Conservation (phyloP, 2,329 filamentous ascomycete genomes). For the Cordyceps cateniannulata region DNA sequence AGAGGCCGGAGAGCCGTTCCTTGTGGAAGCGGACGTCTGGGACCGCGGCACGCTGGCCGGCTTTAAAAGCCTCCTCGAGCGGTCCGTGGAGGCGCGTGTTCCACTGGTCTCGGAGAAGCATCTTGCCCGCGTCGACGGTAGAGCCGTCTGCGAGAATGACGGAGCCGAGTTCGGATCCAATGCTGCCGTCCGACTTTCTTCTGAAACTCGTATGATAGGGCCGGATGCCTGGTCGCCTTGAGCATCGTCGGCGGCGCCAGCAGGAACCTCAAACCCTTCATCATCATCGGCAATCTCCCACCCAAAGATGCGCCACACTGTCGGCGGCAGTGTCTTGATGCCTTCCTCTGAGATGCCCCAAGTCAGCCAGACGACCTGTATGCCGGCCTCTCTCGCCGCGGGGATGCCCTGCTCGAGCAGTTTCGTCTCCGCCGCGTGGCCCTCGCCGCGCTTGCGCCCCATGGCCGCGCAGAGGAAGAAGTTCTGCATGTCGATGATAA, state of each 20-base stretch:
- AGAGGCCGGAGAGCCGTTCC: constrained; percentile 53
- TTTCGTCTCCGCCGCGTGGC: constrained; percentile 20
- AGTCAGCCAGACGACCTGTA: constrained; percentile 44
- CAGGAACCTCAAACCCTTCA: background rate
- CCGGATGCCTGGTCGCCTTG: background rate
- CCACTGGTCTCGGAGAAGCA: constrained; percentile 48
- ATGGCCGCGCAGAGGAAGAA: constrained; percentile 36
- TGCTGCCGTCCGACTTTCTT: constrained; percentile 1
- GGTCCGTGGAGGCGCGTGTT: constrained; percentile 46
- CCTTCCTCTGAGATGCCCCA: constrained; percentile 52
- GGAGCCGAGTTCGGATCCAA: constrained; percentile 39
- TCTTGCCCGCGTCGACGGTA: constrained; percentile 24
- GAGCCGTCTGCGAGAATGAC: constrained; percentile 20
- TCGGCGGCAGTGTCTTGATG: constrained; percentile 42
- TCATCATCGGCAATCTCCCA: constrained; percentile 3
- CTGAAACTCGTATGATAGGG: background rate
- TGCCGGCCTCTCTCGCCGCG: constrained; percentile 10
- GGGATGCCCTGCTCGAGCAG: constrained; percentile 11
- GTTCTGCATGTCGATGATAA: constrained; percentile 49
- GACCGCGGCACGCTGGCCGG: constrained; percentile 24
- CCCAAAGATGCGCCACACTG: constrained; percentile 41
- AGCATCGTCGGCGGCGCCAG: background rate
- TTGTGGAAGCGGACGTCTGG: constrained; percentile 48
- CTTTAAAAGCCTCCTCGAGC: constrained; percentile 27
- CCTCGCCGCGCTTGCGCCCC: background rate